These are phyloP conservation scores for Botrytis elliptica DNA, from an alignment of 2,329 filamentous ascomycete species.

Conservation along the genomic window DNA sequence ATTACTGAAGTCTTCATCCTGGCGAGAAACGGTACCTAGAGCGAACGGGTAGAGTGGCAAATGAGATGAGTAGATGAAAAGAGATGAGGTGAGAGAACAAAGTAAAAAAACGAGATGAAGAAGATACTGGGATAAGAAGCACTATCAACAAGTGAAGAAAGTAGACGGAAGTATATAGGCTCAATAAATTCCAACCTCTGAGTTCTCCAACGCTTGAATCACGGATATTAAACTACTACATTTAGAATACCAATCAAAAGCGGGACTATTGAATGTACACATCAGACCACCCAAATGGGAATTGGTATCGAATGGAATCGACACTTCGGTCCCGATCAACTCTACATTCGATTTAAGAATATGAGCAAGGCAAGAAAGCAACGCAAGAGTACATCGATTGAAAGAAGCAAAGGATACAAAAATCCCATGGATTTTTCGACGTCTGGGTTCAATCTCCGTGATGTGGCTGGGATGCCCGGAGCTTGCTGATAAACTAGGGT, in stretches of 20 bases:
- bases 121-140: background rate
- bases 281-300: background rate
- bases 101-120: background rate
- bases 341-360: no score
- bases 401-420: background rate
- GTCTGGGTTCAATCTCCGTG: slow-evolving; percentile 1
- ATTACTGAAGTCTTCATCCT: slow-evolving; percentile 14
- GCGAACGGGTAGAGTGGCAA: background rate
- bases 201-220: background rate
- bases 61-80: background rate
- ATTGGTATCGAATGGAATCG: background rate
- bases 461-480: background rate
- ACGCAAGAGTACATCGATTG: background rate
- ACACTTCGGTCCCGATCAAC: background rate
- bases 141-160: background rate
- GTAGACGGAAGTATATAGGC: background rate
- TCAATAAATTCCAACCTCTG: background rate
- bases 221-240: slow-evolving; percentile 13
- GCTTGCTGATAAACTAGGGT: background rate
- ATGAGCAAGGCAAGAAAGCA: background rate
- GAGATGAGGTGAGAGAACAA: background rate
- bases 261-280: background rate
- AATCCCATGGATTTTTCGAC: background rate
- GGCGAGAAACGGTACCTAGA: background rate
- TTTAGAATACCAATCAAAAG: background rate